Base-by-base conservation (phyloP, 2,329 filamentous ascomycete species). In the Harringtonia lauricola region DNA sequence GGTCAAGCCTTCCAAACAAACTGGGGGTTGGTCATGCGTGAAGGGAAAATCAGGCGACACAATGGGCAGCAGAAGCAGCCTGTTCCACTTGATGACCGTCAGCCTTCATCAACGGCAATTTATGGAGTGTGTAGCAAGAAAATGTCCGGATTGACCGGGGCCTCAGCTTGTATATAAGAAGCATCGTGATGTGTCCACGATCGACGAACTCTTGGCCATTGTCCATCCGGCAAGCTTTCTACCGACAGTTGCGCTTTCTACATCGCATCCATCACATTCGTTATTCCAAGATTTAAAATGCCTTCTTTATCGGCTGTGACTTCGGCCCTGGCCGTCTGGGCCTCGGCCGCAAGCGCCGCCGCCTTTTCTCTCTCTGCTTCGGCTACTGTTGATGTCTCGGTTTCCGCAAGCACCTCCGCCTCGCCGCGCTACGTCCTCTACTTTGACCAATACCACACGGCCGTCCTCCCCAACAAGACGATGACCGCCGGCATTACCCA, bases 401-500 rank as follows among this genome's bases (percentile, higher is more conserved):
- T 13, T 31, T 13, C 15, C 8, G 12, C 30, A n/a, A 13, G 30
- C 9, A 37, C 31, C 33, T 33, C 22, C 28, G 15, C 13, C 24
- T 26, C 41, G n/a, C 29, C 41, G 19, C 43, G 41, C 18, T 48
- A 42, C 26, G 31, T 40, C 24, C 19, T 48, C 15, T 48, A 48
- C 39, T 48, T 46, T 31, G 47, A 46, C 43, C 47, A 48, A 37
- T 47, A 46, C 26, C 47, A 48, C 39, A 48, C 41, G 8, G 36
- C 28, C 8, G 35, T 39, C 24, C 47, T 44, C 5, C 47, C 47
- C 14, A 46, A 44, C 41, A 43, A 43, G 41, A 43, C 41, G 10
- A 33, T 34, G 41, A 49, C 47, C 9, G 44, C 47, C 14, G 47
- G 47, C 12, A 64, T 79, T 49, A 76, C 68, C 21, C 66, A 77